These are phyloP conservation scores for Manihot esculenta DNA, from an alignment of 441 rosid species.

Conservation along the genomic window DNA sequence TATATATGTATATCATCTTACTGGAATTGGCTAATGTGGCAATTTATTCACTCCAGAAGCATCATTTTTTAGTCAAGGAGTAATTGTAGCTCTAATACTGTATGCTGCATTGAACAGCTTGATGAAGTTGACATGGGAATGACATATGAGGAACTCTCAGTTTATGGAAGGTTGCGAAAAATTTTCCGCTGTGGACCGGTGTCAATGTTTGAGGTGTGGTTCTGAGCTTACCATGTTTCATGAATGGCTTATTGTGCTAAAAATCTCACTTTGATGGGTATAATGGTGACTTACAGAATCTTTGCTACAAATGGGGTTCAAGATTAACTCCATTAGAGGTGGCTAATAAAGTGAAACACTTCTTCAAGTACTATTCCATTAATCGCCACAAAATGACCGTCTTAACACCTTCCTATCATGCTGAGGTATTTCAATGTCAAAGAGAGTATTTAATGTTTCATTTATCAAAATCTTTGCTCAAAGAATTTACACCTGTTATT, in stretches of 20 bases:
- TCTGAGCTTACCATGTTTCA: not conserved
- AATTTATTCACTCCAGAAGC: not conserved
- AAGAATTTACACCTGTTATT: not conserved
- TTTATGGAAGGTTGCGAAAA: slow-evolving; percentile 86
- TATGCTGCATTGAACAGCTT: slow-evolving; percentile 52
- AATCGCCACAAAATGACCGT: slow-evolving; percentile 95
- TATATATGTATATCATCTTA: not conserved
- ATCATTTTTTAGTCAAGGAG: not conserved
- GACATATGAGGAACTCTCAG: slow-evolving; percentile 96
- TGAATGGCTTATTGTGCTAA: not conserved
- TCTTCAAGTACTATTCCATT: slow-evolving; percentile 91
- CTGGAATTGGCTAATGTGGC: not conserved
- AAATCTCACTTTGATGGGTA: slow-evolving; percentile 6
- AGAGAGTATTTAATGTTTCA: slow-evolving; percentile 36
- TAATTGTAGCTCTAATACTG: not conserved
- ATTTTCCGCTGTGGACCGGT: slow-evolving; percentile 94
- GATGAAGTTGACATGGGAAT: slow-evolving; percentile 99
- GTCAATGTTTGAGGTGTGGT: slow-evolving; percentile 77
- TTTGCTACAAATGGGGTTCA: slow-evolving; percentile 92
- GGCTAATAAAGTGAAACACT: slow-evolving; percentile 85
- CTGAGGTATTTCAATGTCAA: slow-evolving; percentile 59
- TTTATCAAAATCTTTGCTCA: slow-evolving; percentile 14
- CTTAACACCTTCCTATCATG: slow-evolving; percentile 91
- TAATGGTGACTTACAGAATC: slow-evolving; percentile 52
- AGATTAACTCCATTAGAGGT: slow-evolving; percentile 74